Percentiles rank a stretch among this genome's conserved stretches.
These are phyloP conservation scores for Ganoderma leucocontextum DNA, from an alignment of 1,284 basidiomycete genomes.

Conservation along the genomic window DNA sequence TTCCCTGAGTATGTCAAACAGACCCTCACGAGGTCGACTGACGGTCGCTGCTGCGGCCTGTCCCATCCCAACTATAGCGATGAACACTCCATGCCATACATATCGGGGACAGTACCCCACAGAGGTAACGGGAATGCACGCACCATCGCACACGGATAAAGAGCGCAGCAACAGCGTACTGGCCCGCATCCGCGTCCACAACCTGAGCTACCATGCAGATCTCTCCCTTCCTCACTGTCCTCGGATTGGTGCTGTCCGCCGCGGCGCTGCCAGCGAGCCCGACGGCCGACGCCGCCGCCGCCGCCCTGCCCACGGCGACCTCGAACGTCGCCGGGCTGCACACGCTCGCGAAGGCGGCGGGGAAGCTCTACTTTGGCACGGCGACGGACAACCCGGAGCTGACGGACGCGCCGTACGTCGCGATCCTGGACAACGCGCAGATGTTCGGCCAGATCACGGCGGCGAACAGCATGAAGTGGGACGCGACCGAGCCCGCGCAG, in stretches of 20 bases:
- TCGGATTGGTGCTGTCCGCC: conserved; percentile 13
- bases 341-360: conserved; percentile 53
- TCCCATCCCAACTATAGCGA: conserved; percentile 4
- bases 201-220: conserved; percentile 17
- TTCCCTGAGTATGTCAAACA: neutral
- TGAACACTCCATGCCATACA: neutral
- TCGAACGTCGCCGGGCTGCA: conserved; percentile 45
- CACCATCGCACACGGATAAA: neutral
- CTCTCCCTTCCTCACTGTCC: conserved; percentile 18
- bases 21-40: neutral
- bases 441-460: conserved; percentile 62
- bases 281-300: conserved; percentile 21
- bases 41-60: neutral
- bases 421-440: conserved; percentile 49
- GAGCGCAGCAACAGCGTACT: neutral
- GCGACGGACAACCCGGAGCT: conserved; percentile 68
- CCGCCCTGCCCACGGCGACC: conserved; percentile 35
- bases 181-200: neutral
- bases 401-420: conserved; percentile 53
- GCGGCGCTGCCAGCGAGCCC: conserved; percentile 26
- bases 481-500: conserved; percentile 59
- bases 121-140: neutral
- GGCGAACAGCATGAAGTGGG: conserved; percentile 67
- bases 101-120: neutral
- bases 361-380: conserved; percentile 65